phyloP scores from a whole-genome alignment of 305 asterid genomes.

The Solanum hybrid region DNA sequence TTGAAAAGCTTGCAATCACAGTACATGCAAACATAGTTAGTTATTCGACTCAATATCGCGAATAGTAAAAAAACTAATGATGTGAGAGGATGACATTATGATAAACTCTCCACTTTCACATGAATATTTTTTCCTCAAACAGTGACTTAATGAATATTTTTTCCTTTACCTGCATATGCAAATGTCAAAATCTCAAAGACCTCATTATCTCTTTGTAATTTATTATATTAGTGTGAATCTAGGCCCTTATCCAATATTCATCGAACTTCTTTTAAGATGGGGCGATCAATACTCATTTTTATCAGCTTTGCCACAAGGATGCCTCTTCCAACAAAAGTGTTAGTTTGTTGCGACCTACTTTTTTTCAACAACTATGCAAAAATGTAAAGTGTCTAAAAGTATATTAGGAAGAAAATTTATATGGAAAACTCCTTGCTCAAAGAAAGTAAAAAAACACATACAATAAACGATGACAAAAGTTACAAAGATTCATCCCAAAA shows the following conservation, averaged over 20 bases:
- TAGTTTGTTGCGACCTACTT: not conserved
- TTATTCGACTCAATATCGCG: not conserved
- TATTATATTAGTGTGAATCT: not conserved
- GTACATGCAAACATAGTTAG: not conserved
- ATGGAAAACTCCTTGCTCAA: not conserved
- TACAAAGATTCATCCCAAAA: not conserved
- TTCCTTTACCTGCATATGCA: not conserved
- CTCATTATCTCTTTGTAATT: not conserved
- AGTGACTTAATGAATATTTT: not conserved
- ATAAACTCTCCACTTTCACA: not conserved
- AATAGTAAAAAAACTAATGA: no score
- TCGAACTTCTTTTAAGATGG: not conserved
- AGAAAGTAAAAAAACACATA: no score
- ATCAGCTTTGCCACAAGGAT: not conserved
- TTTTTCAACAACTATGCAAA: not conserved
- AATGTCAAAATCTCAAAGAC: not conserved
- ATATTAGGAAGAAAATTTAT: no score
- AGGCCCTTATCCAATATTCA: not conserved
- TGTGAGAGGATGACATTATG: not conserved
- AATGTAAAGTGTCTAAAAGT: not conserved
- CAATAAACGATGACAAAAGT: no score
- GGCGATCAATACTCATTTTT: not conserved
- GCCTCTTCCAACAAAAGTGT: not conserved
- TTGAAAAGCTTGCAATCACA: not conserved
- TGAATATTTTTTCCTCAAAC: not conserved